Percentiles rank a stretch among this genome's conserved stretches.
Conservation (phyloP, 140 eudicot genomes). For the Anethum foeniculum region DNA sequence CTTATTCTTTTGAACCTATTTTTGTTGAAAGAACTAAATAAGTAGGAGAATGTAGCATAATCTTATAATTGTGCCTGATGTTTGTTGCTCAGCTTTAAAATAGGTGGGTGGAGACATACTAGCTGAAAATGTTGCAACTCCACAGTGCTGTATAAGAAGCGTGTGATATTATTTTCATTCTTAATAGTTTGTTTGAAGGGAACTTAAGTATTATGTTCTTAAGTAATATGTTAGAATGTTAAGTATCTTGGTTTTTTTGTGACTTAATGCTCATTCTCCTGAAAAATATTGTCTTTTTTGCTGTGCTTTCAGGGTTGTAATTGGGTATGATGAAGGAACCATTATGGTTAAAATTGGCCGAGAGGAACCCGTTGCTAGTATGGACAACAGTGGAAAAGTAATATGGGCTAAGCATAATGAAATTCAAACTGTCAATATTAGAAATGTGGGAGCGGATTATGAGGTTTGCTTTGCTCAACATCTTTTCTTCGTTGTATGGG, state of each 20-base stretch:
- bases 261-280: background rate
- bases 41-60: background rate
- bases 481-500: background rate
- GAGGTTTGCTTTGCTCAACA: conserved; percentile 45
- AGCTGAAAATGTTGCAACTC: background rate
- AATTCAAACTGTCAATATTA: conserved; percentile 86
- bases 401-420: conserved; percentile 99
- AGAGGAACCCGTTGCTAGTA: conserved; percentile 91
- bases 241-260: background rate
- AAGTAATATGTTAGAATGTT: background rate
- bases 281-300: background rate
- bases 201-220: background rate
- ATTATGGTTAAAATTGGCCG: conserved; percentile 96
- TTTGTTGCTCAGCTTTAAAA: background rate
- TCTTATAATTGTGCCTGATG: background rate
- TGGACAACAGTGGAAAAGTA: conserved; percentile 92
- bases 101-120: background rate
- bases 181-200: background rate
- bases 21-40: background rate
- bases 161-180: background rate
- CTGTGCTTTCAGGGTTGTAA: conserved; percentile 53
- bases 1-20: background rate
- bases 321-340: conserved; percentile 97
- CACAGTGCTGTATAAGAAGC: background rate
- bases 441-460: conserved; percentile 79